These are phyloP conservation scores for Dalbergia cochinchinensis DNA, from an alignment of 306 rosid genomes.

Conservation along the genomic window DNA sequence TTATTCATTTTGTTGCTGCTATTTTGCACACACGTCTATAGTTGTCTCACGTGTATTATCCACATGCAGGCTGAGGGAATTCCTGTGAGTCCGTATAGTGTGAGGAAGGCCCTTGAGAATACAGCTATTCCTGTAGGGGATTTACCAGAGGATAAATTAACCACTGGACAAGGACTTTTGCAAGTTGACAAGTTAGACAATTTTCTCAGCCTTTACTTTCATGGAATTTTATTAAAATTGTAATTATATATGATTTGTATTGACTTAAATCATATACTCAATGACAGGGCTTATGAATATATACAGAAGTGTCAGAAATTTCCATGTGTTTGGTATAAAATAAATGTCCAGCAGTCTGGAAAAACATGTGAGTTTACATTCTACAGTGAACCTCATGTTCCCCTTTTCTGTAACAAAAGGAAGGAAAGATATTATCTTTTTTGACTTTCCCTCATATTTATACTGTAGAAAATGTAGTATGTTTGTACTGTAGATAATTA, in stretches of 20 bases:
- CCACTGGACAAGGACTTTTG: constrained; percentile 97
- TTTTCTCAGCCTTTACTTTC: constrained; percentile 45
- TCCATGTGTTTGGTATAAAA: constrained; percentile 81
- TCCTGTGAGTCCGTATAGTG: constrained; percentile 87
- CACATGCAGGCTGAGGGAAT: constrained; percentile 83
- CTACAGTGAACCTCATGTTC: constrained; percentile 25
- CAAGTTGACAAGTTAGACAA: constrained; percentile 92
- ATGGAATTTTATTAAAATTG: constrained; percentile 30
- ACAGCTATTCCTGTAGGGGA: constrained; percentile 79
- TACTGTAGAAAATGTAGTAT: constrained; percentile 9
- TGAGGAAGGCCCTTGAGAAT: constrained; percentile 94
- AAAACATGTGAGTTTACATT: constrained; percentile 78
- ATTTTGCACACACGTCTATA: constrained; percentile 32
- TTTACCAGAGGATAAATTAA: constrained; percentile 82
- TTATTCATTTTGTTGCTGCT: constrained; percentile 39
- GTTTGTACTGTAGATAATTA: constrained; percentile 25
- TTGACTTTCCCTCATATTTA: constrained; percentile 19
- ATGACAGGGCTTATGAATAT: constrained; percentile 90
- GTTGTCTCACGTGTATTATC: constrained; percentile 41
- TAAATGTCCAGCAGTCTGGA: constrained; percentile 78
- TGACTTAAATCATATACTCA: constrained; percentile 39
- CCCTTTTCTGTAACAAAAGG: constrained; percentile 24
- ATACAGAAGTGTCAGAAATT: constrained; percentile 63
- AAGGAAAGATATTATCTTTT: constrained; percentile 24
- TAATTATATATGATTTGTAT: constrained; percentile 30